Percentiles rank a stretch among this genome's conserved stretches.
Evolutionary conservation across 257 asterid species (phyloP).

Genomic region (Euphrasia confusa): DNA sequence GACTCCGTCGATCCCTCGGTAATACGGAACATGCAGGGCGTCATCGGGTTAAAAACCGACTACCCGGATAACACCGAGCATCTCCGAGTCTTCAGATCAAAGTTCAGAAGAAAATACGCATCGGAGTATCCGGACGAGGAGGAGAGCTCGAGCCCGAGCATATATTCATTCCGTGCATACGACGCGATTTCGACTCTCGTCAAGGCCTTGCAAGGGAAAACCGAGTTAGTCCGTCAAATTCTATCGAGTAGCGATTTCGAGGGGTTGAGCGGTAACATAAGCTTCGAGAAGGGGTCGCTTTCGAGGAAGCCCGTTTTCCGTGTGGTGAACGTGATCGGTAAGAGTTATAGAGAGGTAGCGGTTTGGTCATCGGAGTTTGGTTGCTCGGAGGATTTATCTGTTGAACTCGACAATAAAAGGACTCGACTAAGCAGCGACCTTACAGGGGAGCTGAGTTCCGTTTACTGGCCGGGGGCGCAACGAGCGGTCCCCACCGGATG

Average conservation of each 20-base stretch:
- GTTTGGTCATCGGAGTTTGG: conserved; percentile 48
- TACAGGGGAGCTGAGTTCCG: conserved; percentile 26
- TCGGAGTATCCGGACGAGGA: conserved; percentile 36
- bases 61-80: conserved; percentile 16
- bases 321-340: conserved; percentile 53
- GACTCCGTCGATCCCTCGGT: conserved; percentile 42
- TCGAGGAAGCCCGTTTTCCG: conserved; percentile 33
- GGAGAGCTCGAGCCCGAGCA: conserved; percentile 38
- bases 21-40: conserved; percentile 49
- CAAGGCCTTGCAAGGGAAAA: conserved; percentile 24
- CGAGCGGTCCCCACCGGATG: conserved; percentile 37
- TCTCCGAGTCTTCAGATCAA: conserved; percentile 30
- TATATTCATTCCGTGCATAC: conserved; percentile 46
- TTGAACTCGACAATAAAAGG: conserved; percentile 9
- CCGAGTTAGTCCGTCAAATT: conserved; percentile 10
- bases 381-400: conserved; percentile 23
- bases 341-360: conserved; percentile 41
- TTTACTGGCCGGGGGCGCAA: conserved; percentile 63
- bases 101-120: conserved; percentile 36
- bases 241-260: conserved; percentile 29
- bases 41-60: conserved; percentile 45
- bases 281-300: conserved; percentile 42
- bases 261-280: conserved; percentile 47
- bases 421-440: conserved; percentile 7
- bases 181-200: conserved; percentile 40